Percentiles rank a stretch among this genome's conserved stretches.
These are phyloP conservation scores for Elsinoe perseae DNA, from an alignment of 2,329 filamentous ascomycete species.

Conservation along the genomic window DNA sequence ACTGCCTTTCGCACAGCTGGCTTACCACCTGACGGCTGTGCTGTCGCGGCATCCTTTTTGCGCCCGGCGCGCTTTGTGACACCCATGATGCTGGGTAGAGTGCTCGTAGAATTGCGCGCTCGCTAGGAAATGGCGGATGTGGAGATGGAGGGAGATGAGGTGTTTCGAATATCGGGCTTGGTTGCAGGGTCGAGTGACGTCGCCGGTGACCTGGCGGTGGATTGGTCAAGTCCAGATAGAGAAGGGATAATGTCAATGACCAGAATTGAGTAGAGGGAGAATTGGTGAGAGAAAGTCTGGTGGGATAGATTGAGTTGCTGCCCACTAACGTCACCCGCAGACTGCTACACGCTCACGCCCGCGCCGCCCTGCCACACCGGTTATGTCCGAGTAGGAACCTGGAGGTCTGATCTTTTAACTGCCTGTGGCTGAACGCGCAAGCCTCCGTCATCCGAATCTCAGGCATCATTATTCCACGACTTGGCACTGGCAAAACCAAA, in stretches of 20 bases:
- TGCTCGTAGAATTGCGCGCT: neutral
- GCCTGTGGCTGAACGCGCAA: constrained; percentile 10
- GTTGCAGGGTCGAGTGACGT: neutral
- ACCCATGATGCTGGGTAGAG: constrained; percentile 6
- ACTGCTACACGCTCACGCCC: neutral
- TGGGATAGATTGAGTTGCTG: neutral
- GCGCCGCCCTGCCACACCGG: constrained; percentile 11
- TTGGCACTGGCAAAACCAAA: neutral
- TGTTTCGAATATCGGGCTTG: constrained; percentile 6
- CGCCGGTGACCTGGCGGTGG: constrained; percentile 4
- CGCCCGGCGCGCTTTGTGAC: constrained; percentile 52
- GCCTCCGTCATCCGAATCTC: constrained; percentile 10
- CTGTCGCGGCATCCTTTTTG: constrained; percentile 45
- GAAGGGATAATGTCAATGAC: constrained; percentile 6
- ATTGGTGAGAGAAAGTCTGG: neutral
- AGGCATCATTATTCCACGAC: constrained; percentile 11
- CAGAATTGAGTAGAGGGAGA: neutral
- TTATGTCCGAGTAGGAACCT: neutral
- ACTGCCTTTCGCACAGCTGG: constrained; percentile 87
- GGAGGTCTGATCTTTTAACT: neutral
- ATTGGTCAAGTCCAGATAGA: neutral
- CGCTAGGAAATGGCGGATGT: neutral
- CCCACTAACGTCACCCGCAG: constrained; percentile 6
- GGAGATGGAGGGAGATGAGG: constrained; percentile 7
- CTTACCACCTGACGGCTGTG: constrained; percentile 41